Percentiles rank a stretch among this genome's conserved stretches.
These are phyloP conservation scores for Plectranthus barbatus DNA, from an alignment of 257 asterid genomes.

Conservation along the genomic window DNA sequence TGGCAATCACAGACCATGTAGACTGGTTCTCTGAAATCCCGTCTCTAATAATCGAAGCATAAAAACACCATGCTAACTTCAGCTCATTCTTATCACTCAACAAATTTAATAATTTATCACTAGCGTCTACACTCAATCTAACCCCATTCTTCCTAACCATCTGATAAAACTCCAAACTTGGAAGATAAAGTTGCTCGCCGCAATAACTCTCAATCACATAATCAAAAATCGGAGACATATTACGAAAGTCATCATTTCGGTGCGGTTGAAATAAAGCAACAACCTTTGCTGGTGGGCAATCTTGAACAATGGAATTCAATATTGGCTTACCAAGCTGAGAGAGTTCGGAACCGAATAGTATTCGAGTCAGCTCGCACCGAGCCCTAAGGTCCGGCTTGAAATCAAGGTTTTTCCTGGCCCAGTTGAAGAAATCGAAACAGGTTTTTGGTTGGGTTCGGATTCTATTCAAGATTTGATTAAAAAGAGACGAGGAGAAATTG, in stretches of 20 bases:
- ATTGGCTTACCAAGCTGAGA: conserved; percentile 41
- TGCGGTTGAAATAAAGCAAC: conserved; percentile 32
- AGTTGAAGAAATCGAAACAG: conserved; percentile 55
- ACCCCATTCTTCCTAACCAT: conserved; percentile 30
- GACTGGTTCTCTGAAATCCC: conserved; percentile 35
- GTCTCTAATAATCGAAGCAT: conserved; percentile 46
- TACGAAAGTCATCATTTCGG: conserved; percentile 18
- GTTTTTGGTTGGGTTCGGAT: conserved; percentile 43
- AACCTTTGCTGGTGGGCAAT: conserved; percentile 38
- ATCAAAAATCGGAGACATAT: conserved; percentile 27
- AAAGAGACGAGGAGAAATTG: conserved; percentile 41
- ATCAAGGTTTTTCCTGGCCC: conserved; percentile 46
- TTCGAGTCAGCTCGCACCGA: conserved; percentile 39
- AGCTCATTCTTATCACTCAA: conserved; percentile 41
- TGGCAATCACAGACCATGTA: conserved; percentile 51
- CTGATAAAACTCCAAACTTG: conserved; percentile 38
- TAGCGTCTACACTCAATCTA: conserved; percentile 25
- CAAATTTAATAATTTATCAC: conserved; percentile 44
- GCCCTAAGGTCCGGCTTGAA: conserved; percentile 52
- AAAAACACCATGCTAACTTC: conserved; percentile 55
- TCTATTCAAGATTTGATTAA: conserved; percentile 46
- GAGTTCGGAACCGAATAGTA: conserved; percentile 45
- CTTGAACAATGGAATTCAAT: conserved; percentile 40
- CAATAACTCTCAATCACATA: conserved; percentile 50
- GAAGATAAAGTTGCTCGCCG: conserved; percentile 30